These are phyloP conservation scores for Candida silvicultrix DNA, from an alignment of 805 yeast species.

Conservation along the genomic window DNA sequence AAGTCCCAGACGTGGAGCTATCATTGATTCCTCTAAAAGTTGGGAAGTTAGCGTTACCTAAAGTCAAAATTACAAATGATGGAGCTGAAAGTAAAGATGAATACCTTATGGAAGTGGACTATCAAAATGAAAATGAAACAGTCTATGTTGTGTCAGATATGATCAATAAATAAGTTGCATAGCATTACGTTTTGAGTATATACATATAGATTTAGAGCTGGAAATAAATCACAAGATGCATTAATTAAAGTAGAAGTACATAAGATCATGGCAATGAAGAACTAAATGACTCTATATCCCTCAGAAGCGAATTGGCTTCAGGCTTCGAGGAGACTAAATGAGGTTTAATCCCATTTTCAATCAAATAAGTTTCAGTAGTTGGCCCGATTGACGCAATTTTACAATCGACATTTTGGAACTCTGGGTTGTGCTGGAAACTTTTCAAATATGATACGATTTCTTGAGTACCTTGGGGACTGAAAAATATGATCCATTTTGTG, in stretches of 20 bases:
- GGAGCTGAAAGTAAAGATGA: slow-evolving; percentile 26
- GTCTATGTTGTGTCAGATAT: slow-evolving; percentile 63
- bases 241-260: too few species aligned
- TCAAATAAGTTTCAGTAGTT: slow-evolving; percentile 67
- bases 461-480: slow-evolving; percentile 86
- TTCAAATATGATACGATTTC: slow-evolving; percentile 46
- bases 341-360: slow-evolving; percentile 46
- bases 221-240: too few species aligned
- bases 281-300: slow-evolving; percentile 20
- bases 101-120: slow-evolving; percentile 50
- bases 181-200: too few species aligned
- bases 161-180: not conserved
- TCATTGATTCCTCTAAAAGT: slow-evolving; percentile 66
- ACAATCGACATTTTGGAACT: slow-evolving; percentile 3
- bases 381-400: slow-evolving; percentile 87
- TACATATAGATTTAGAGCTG: too few species aligned
- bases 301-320: slow-evolving; percentile 51
- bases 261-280: too few species aligned
- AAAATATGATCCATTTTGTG: slow-evolving; percentile 70
- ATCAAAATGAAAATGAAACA: slow-evolving; percentile 62
- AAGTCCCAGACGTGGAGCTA: slow-evolving; percentile 27
- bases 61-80: slow-evolving; percentile 37
- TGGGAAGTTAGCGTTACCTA: slow-evolving; percentile 69
- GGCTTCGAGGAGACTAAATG: slow-evolving; percentile 68
- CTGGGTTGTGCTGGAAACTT: slow-evolving; percentile 2